Percentiles rank a stretch among this genome's conserved stretches.
Evolutionary conservation across 441 rosid species (phyloP).

Genomic region (Gossypium gossypioides): DNA sequence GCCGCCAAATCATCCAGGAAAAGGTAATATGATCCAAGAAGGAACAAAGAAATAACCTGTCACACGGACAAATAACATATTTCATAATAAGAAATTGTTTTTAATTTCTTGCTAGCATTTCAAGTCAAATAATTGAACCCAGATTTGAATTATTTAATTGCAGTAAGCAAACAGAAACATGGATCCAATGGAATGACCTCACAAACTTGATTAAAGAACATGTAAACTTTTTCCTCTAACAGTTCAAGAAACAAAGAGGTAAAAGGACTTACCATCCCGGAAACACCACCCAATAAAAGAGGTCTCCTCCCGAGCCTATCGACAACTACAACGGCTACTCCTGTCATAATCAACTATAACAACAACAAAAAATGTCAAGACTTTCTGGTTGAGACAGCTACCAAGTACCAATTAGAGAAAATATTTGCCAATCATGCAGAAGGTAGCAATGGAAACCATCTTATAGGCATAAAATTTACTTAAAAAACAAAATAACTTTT

Average conservation of each 20-base stretch:
- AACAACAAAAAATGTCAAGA: conserved; percentile 9
- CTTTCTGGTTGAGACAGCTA: background rate
- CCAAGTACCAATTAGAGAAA: background rate
- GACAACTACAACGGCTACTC: conserved; percentile 67
- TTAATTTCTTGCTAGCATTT: background rate
- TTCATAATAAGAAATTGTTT: background rate
- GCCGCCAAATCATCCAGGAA: conserved; percentile 52
- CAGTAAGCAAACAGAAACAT: background rate
- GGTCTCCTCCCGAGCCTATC: conserved; percentile 97
- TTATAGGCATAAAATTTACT: background rate
- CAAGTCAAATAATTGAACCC: conserved; percentile 7
- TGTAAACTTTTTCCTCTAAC: background rate
- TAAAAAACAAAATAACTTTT: background rate
- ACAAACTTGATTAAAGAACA: background rate
- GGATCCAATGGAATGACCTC: background rate
- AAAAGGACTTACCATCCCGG: conserved; percentile 65
- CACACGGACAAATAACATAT: conserved; percentile 11
- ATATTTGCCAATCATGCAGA: background rate
- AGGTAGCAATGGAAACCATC: background rate
- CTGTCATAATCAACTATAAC: conserved; percentile 82
- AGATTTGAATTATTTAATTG: background rate
- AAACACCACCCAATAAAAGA: conserved; percentile 77
- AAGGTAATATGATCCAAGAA: conserved; percentile 85
- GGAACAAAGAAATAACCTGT: conserved; percentile 75
- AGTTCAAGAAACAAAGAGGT: conserved; percentile 11